Evolutionary conservation across 2,329 filamentous ascomycete genomes (phyloP), one percentile per base, ranked within the genome.

Genomic region (Neospermospora avenae): DNA sequence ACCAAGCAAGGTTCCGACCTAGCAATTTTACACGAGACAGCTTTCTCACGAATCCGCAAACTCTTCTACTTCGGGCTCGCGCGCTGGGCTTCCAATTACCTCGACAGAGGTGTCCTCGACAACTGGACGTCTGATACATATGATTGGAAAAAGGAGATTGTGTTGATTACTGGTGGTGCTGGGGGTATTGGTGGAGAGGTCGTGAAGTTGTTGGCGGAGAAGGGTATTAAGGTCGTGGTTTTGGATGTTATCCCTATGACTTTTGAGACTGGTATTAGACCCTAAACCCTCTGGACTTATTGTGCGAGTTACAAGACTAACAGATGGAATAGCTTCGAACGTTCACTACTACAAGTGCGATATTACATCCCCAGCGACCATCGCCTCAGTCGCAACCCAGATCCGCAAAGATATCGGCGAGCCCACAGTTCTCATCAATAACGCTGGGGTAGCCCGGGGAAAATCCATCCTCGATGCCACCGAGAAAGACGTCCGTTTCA

Each of bases 161-260:
- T 90, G 2, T 77, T 92, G 45, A 80, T 93, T 20, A 93, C 90
- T 0, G 89, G 90, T 7, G 90, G 90, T 7, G 85, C 86, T 44
- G 84, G 84, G 58, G 90, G 90, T 0, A 91, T 93, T 68, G 90
- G 90, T 14, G 83, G 81, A 20, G 76, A 81, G 39, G 80, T 91
- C 3, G 88, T 88, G 14, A 78, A 80, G 64, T 72, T 87, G 56
- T 77, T 95, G n/a, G 85, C 84, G 0, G 82, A 86, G 71, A 77
- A 76, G 62, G 83, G 82, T 1, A 78, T 89, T 66, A 88, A 83
- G 65, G 86, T 92, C 35, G 86, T 86, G 0, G 85, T 92, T 2
- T 72, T 93, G 37, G 90, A 93, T 74, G 80, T 90, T 35, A 84
- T 88, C 67, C 31, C 57, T 20, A 54, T 59, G 49, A 59, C 57